These are phyloP conservation scores for Diaporthe sp. DNA, from an alignment of 2,329 filamentous ascomycete genomes.

Conservation along the genomic window DNA sequence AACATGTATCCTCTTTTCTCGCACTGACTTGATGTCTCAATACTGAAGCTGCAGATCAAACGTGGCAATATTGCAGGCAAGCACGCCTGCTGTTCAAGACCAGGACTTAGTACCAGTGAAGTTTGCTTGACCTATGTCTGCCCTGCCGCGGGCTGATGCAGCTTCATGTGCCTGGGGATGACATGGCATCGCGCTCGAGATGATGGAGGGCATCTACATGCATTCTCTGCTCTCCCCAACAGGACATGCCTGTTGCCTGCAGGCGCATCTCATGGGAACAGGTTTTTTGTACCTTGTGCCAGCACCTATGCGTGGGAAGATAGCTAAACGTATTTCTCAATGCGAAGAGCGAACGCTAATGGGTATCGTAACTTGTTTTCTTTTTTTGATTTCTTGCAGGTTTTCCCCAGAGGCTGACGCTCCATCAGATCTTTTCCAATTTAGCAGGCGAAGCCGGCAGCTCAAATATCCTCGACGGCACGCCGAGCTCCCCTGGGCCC, in stretches of 20 bases:
- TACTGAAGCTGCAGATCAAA: neutral
- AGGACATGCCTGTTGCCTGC: neutral
- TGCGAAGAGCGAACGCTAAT: neutral
- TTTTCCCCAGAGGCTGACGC: neutral
- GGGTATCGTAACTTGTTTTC: neutral
- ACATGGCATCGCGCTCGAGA: neutral
- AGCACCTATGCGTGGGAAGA: neutral
- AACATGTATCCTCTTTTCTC: neutral
- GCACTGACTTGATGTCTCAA: neutral
- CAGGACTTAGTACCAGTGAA: too few relatives aligned
- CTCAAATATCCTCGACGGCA: constrained; percentile 22
- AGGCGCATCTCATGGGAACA: neutral
- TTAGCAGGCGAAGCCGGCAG: constrained; percentile 11
- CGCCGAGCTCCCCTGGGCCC: constrained; percentile 9
- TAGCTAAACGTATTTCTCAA: neutral
- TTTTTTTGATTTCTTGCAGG: neutral
- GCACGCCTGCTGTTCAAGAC: too few relatives aligned
- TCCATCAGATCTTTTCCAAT: constrained; percentile 19
- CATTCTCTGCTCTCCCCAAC: neutral
- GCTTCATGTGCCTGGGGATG: too few relatives aligned
- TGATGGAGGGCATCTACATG: too few relatives aligned
- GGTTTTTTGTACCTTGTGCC: neutral
- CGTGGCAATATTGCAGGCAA: neutral
- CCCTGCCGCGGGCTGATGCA: neutral
- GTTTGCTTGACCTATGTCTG: neutral